Evolutionary conservation across 169 alveolate species (phyloP), one percentile per base, ranked within the genome.

Genomic region (Cryptosporidium sp.): DNA sequence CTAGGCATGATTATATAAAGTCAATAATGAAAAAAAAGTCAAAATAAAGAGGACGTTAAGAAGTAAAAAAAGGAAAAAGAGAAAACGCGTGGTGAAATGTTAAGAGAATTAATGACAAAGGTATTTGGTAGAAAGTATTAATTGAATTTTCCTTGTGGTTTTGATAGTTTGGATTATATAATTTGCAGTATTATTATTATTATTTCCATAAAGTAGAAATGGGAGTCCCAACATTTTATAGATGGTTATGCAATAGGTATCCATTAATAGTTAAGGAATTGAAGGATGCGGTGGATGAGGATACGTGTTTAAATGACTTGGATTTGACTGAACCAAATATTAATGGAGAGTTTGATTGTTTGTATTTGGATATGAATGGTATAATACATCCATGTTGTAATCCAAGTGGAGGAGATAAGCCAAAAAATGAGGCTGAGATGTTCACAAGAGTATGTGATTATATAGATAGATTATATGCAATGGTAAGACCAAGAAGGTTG

Each of bases 201-300:
- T 16, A 85, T 14, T 55, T 21, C 7, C 9, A 0, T n/a, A 23
- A 4, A 0, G 37, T 26, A 23, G 55, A 92, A 84, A 98, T 98
- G 99, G 99, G 99, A 87, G 99, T 98, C 3, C 99, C 99, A 12
- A 98, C 99, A 71, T 98, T 98, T 87, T 98, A 97, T 92, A 94
- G 98, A 85, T 98, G 99, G 98, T 95, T 98, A 59, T 95, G 98
- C 68, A 94, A 95, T 61, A 93, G 99, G 92, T 97, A 97, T 93
- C 99, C 99, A 31, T 95, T 96, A 85, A 95, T 96, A 55, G 95
- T 96, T 18, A 92, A 95, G 71, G 96, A 95, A 26, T 86, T 92
- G 35, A 94, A 93, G 37, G 95, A 94, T 70, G 91, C 94, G 52
- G 94, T 92, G 51, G 95, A 94, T 73, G 95, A 95, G 69, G 92